Evolutionary conservation across 208 protist genomes (phyloP), one percentile per base, ranked within the genome.

Genomic region (Trypanosoma brucei): DNA sequence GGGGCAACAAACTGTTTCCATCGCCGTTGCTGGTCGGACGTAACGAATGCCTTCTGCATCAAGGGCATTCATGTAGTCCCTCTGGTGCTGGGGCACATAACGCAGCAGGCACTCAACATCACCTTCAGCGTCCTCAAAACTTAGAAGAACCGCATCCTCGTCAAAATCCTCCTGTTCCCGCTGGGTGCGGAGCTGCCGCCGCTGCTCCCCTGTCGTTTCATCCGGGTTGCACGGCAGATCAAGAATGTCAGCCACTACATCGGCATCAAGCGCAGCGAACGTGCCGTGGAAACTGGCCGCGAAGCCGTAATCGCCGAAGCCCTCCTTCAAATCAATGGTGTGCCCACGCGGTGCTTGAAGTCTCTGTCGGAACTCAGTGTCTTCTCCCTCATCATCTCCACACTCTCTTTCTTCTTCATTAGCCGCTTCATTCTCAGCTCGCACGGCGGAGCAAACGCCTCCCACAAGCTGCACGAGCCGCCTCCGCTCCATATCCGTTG

Each of bases 321-420:
- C 37, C 5, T 62, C 40, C 8, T 38, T 5, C 11, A 46, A 46
- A 30, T 1, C 30, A 14, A 2, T n/a, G 0, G 22, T 52, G 45
- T 9, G 51, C n/a, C 3, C 9, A 49, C 7, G 38, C 44, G 3
- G 40, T 30, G 4, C 49, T 34, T 51, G 45, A 3, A 68, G 39
- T 50, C 55, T 45, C 69, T 93, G 91, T 22, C 88, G 68, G 62
- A 81, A 93, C 60, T 96, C 86, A 5, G 62, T 83, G 62, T 93
- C 78, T 8, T 79, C 82, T 35, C 76, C 83, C 53, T 86, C 85
- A 4, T 53, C 46, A 1, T 13, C 40, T 57, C 54, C 14, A 14
- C 6, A 30, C 14, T 49, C 33, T 2, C 8, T 13, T 38, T 22
- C 31, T 65, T 52, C 61, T 13, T 6, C 31, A 22, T 38, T 52